A percentile compares a stretch with the other conserved stretches of the same genome.
Evolutionary conservation across 345 rosid species (phyloP).

Genomic region (Psidium guajava): DNA sequence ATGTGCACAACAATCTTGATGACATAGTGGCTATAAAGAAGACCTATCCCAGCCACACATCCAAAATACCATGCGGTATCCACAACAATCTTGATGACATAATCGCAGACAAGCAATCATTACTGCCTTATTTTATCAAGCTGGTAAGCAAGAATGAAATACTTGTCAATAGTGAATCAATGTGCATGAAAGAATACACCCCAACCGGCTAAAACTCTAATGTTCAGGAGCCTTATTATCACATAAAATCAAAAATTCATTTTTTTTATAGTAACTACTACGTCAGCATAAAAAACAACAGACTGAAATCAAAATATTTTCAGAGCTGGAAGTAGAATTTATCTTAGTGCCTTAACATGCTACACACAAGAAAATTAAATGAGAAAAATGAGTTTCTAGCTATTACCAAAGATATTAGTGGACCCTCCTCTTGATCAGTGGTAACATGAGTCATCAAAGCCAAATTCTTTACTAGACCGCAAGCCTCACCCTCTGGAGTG

Average conservation of each 20-base stretch:
- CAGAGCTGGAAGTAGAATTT: neutral
- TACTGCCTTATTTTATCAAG: neutral
- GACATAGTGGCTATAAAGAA: neutral
- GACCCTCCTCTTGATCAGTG: conserved; percentile 86
- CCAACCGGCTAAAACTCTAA: neutral
- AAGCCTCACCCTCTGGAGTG: conserved; percentile 96
- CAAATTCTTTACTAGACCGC: conserved; percentile 95
- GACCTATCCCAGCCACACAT: neutral
- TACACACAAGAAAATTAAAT: neutral
- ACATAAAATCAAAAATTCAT: neutral
- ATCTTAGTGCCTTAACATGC: neutral
- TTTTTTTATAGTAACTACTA: neutral
- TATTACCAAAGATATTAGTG: conserved; percentile 66
- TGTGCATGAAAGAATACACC: neutral
- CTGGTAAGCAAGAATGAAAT: neutral
- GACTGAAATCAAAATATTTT: neutral
- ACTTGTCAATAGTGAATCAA: neutral
- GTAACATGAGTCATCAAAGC: conserved; percentile 99
- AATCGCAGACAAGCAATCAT: neutral
- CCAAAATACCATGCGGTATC: neutral
- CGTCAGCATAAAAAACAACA: neutral
- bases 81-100: neutral
- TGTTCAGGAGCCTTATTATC: neutral
- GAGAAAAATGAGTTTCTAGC: neutral
- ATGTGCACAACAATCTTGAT: neutral